Evolutionary conservation across 2,329 filamentous ascomycete genomes (phyloP).

Genomic region (Zymoseptoria crescenta): DNA sequence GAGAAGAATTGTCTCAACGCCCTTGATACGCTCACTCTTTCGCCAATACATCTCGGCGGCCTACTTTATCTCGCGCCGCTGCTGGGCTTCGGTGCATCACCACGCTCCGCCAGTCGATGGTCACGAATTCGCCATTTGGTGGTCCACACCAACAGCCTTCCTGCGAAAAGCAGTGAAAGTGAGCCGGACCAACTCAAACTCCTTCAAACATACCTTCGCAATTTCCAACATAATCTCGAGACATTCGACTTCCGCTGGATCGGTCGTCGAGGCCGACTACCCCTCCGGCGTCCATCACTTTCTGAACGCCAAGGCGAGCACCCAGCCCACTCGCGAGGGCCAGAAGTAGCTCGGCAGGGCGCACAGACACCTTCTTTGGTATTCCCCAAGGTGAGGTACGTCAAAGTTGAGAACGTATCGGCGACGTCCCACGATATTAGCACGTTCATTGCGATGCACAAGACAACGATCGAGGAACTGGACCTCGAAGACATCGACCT

Average conservation of each 20-base stretch:
- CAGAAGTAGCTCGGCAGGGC: not conserved
- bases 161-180: constrained; percentile 38
- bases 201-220: constrained; percentile 70
- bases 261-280: constrained; percentile 64
- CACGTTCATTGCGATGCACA: constrained; percentile 60
- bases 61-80: constrained; percentile 70
- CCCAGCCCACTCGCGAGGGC: constrained; percentile 6
- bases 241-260: constrained; percentile 72
- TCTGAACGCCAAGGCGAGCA: constrained; percentile 5
- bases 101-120: constrained; percentile 66
- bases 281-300: constrained; percentile 38
- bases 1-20: constrained; percentile 61
- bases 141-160: constrained; percentile 52
- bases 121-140: constrained; percentile 65
- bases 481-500: constrained; percentile 71
- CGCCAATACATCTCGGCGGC: constrained; percentile 65
- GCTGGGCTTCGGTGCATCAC: constrained; percentile 65
- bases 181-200: constrained; percentile 56
- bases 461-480: constrained; percentile 63
- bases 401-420: constrained; percentile 64
- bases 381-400: constrained; percentile 59
- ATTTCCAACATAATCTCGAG: constrained; percentile 41
- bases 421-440: constrained; percentile 66
- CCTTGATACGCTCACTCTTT: constrained; percentile 63
- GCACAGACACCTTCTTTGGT: constrained; percentile 39